Evolutionary conservation across 148 eudicot genomes (phyloP), one percentile per base, ranked within the genome.

Genomic region (Polygonum aviculare): DNA sequence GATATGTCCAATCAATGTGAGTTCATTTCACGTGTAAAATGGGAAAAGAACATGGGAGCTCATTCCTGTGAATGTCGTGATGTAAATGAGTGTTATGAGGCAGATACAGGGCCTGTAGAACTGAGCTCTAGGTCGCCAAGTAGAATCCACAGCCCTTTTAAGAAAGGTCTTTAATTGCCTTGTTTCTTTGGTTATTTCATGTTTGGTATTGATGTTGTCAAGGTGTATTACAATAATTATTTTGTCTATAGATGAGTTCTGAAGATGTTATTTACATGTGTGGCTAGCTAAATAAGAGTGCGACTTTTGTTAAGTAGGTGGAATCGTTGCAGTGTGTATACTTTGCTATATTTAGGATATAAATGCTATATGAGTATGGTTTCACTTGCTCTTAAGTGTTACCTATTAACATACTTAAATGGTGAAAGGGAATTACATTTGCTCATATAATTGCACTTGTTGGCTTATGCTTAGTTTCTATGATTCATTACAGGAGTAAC

Each of bases 1-100:
- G 31, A 26, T 26, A 26, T 73, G 62, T 80, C 80, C 74, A 82
- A 81, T 77, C 80, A 80, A 16, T 81, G 78, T 18, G 80, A 74
- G 69, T 33, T 35, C 81, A 41, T 57, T 65, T 75, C 78, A 62
- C 44, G 69, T 39, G 72, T 39, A 18, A 73, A 76, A 54, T 16
- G 79, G 31, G 78, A 81, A 77, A 76, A 80, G 54, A 52, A 79
- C 50, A 15, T 50, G 44, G 47, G 74, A 40, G 52, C 51, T 75
- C 79, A 78, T 60, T 72, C 80, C 59, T 74, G 74, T 73, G 77
- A 79, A 59, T 63, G 36, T 77, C 72, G 52, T 40, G 76, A 63
- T 47, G 52, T 51, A 60, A 47, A 57, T 44, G 83, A 70, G 33
- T 49, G 50, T 35, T 36, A 45, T 76, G 65, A 51, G 75, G 76